Base-by-base conservation (phyloP, 495 filamentous ascomycete genomes). In the Aspergillus asperescens region DNA sequence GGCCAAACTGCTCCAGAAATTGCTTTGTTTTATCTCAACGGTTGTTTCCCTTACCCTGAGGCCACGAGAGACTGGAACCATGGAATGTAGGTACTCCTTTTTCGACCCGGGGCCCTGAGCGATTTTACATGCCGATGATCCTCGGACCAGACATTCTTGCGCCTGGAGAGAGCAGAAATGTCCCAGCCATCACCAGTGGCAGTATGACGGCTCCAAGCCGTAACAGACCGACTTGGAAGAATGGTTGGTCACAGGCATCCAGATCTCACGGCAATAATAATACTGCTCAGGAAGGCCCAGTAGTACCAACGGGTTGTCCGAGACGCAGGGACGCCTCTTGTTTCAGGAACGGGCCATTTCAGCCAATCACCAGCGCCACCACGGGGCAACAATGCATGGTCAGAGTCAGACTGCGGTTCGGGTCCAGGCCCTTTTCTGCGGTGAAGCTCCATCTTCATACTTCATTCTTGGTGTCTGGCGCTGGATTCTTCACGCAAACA, bases 91-190 rank as follows among this genome's bases (percentile, higher is more conserved):
- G 23, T 16, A 13, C 40, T 43, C 42, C 40, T 52, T 52, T 45
- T 34, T 44, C 13, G 5, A 5, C 22, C 9, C n/a, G n/a, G 8
- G n/a, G 37, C 6, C 22, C 16, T 52, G 25, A 41, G 47, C 18
- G 34, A 50, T 50, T 50, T 51, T 22, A 47, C 29, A 47, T 35
- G 13, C 44, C 29, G 44, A 47, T 35, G 44, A 47, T 47, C 44
- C 39, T 42, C 39, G 39, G 5, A 12, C 39, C 20, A 25, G 8
- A 16, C 43, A 46, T 46, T 46, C 43, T 28, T 32, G 15, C 7
- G 20, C 19, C 23, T 20, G 16, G 18, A 28, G 34, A n/a, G n/a
- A n/a, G n/a, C n/a, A 8, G 34, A 6, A 16, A 32, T 32, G 42
- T 25, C 10, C 27, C 27, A 46, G 15, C 40, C 15, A 27, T 18